Conservation (phyloP, 768 basidiomycete genomes). For the Cytidiella melzeri region DNA sequence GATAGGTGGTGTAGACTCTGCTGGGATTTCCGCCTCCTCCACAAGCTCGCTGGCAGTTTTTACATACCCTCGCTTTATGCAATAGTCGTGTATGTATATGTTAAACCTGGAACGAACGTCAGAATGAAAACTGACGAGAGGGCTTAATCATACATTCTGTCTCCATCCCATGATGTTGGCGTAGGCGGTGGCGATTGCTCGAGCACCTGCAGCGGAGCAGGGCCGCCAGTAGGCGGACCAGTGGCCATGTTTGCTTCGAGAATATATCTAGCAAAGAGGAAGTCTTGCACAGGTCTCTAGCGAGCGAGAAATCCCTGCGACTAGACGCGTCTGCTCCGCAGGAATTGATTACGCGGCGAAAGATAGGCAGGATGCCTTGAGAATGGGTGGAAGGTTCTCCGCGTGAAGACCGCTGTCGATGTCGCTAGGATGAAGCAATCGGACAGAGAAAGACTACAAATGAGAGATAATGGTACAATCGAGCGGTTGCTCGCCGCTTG, state of each 20-base stretch:
- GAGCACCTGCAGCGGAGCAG: not conserved
- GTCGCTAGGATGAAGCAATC: not conserved
- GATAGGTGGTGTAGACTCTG: conserved; percentile 66
- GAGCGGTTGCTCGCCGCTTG: not conserved
- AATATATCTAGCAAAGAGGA: too few species aligned
- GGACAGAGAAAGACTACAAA: not conserved
- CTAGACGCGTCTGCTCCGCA: too few species aligned
- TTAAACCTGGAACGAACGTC: conserved; percentile 56
- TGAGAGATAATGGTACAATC: not conserved
- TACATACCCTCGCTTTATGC: conserved; percentile 68
- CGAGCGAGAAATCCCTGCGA: too few species aligned
- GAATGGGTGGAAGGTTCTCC: not conserved
- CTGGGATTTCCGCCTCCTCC: conserved; percentile 57
- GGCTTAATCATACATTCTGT: conserved; percentile 57
- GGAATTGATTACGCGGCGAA: too few species aligned
- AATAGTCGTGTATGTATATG: conserved; percentile 86
- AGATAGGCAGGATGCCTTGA: too few species aligned
- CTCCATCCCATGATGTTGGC: conserved; percentile 72
- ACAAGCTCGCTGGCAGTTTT: conserved; percentile 68
- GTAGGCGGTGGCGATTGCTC: conserved; percentile 10
- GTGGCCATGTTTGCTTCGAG: conserved; percentile 10
- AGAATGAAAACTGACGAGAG: conserved; percentile 26
- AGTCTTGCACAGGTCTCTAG: too few species aligned
- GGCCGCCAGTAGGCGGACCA: conserved; percentile 5
- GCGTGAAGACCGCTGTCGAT: not conserved